Base-by-base conservation (phyloP, 2,329 filamentous ascomycete species). In the Penicillium occitanis region DNA sequence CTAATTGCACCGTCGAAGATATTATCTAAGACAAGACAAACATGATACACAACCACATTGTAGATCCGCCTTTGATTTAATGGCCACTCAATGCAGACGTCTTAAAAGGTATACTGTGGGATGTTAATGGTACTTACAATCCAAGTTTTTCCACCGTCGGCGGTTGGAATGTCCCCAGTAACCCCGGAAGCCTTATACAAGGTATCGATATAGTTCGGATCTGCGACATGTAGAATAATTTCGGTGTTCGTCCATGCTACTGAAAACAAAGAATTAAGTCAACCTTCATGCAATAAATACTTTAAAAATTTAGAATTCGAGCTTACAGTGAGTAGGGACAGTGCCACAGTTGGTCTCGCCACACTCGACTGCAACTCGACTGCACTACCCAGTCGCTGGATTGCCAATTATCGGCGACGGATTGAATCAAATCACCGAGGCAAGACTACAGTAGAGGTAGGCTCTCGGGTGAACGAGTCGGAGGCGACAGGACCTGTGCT, bases 401-500 rank as follows among this genome's bases (percentile, higher is more conserved):
- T 67, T 71, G 25, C 64, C 69, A 75, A 71, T 79, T 78, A 40
- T 82, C 80, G 62, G 79, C 77, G 33, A 83, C 81, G 3, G 80
- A 81, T 74, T 83, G 81, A 66, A 84, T 80, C 71, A 84, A 68
- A 65, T 83, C 78, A 28, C 79, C 80, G 70, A 3, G 81, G 81
- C 3, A 83, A 73, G 17, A 80, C 70, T 17, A 83, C 74, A 5
- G 81, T 83, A 1, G 81, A 79, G 17, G 74, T 80, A 3, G 81
- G 74, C 67, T 81, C 79, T 30, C 78, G 75, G 69, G 83, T 83
- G 70, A 76, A 83, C 0, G 78, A 77, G 70, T 75, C 69, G 44
- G 69, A 67, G 4, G 78, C 70, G 30, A 79, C 77, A 4, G 81
- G 81, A 0, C 82, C 81, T 7, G 81, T 82, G 69, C 79, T 81